Percentiles rank a stretch among this genome's conserved stretches.
phyloP scores from a whole-genome alignment of 805 yeast species.

The Helenozyma baotianmanensis region DNA sequence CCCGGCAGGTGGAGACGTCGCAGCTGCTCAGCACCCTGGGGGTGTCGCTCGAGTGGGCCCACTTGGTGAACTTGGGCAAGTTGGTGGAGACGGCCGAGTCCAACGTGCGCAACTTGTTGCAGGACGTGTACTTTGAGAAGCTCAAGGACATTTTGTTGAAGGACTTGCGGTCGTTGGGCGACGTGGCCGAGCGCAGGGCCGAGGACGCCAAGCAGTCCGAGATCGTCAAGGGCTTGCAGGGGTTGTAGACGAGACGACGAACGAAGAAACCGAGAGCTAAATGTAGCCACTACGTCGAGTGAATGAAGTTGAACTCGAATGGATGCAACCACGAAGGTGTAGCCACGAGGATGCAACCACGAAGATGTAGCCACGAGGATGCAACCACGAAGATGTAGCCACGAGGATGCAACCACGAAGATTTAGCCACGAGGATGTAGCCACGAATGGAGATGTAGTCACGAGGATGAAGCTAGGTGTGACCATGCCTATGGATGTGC shows the following conservation, averaged over 20 bases:
- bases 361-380: no score
- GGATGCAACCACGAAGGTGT: not conserved
- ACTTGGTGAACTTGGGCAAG: constrained; percentile 80
- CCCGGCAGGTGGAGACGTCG: constrained; percentile 71
- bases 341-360: not conserved
- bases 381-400: no score
- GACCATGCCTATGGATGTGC: no score
- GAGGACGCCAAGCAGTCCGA: constrained; percentile 33
- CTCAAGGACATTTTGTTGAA: constrained; percentile 74
- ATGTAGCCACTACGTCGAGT: not conserved
- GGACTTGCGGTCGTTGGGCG: constrained; percentile 39
- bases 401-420: no score
- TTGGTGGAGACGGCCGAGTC: constrained; percentile 85
- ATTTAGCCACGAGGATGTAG: no score
- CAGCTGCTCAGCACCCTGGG: constrained; percentile 35
- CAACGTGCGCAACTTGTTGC: constrained; percentile 78
- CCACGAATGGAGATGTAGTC: no score
- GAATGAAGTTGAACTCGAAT: not conserved
- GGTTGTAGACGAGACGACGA: constrained; percentile 18
- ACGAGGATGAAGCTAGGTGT: no score
- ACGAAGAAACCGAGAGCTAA: no score
- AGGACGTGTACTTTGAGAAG: constrained; percentile 93
- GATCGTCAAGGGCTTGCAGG: constrained; percentile 36
- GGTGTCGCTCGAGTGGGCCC: constrained; percentile 51
- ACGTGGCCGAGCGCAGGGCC: constrained; percentile 24